phyloP scores from a whole-genome alignment of 257 asterid genomes.

The Cynanchum wilfordii region DNA sequence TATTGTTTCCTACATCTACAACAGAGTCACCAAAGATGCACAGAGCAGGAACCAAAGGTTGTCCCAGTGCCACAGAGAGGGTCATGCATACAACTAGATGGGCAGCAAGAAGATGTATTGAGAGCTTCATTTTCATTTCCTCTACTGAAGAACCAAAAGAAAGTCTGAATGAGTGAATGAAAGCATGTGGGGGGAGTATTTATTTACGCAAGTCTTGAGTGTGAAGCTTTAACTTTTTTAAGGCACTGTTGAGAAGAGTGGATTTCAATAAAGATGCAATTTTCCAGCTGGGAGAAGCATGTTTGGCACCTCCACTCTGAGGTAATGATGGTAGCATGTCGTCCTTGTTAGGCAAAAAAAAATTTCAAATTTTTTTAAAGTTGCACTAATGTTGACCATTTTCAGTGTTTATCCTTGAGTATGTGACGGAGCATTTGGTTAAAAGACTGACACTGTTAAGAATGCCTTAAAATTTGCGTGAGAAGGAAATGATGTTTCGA shows the following conservation, averaged over 20 bases:
- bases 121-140: slow-evolving; percentile 29
- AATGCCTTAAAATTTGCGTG: slow-evolving; percentile 6
- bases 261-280: slow-evolving; percentile 11
- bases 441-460: neutral
- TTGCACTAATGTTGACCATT: slow-evolving; percentile 12
- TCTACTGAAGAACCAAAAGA: neutral
- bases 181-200: slow-evolving; percentile 20
- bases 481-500: neutral
- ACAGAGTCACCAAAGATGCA: slow-evolving; percentile 80
- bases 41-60: slow-evolving; percentile 76
- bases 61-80: slow-evolving; percentile 29
- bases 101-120: slow-evolving; percentile 23
- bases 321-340: slow-evolving; percentile 13
- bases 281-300: slow-evolving; percentile 17
- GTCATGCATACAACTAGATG: slow-evolving; percentile 19
- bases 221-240: slow-evolving; percentile 8
- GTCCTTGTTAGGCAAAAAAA: slow-evolving; percentile 11
- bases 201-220: slow-evolving; percentile 25
- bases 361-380: slow-evolving; percentile 19
- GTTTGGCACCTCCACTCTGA: slow-evolving; percentile 18
- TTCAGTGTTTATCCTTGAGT: slow-evolving; percentile 1
- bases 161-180: neutral
- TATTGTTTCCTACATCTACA: slow-evolving; percentile 76
- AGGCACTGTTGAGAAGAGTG: slow-evolving; percentile 14
- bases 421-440: slow-evolving; percentile 18